Evolutionary conservation across 2,329 filamentous ascomycete species (phyloP), one percentile per base, ranked within the genome.

Genomic region (Aaosphaeria pasadenensis): DNA sequence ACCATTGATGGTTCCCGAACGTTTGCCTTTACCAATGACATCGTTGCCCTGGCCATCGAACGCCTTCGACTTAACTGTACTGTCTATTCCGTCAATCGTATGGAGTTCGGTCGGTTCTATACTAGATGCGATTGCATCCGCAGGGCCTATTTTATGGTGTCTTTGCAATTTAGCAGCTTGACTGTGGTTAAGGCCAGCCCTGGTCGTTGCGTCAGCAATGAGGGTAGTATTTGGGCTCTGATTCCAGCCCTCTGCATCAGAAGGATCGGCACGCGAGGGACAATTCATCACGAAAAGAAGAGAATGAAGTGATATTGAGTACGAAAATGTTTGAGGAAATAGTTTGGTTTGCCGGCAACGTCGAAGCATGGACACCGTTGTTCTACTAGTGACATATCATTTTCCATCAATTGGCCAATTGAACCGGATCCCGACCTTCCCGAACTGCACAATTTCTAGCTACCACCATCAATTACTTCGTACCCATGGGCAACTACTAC

Each of bases 171-270:
- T 74, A 2, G 77, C 71, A 62, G 84, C 86, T 36, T 78, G 80
- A 49, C 84, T 76, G 31, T 79, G 78, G 62, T 83, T 83, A 48
- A 87, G 70, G 58, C 86, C 83, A 54, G 80, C 78, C 48, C 80
- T 74, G 5, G 83, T 86, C 3, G 83, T 86, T 32, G 77, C 71
- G 61, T 85, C 83, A n/a, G 76, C 74, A 49, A 77, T 78, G 47
- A 86, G 68, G 2, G 73, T 71, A 24, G 17, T 24, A 47, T 77
- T 72, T 1, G 83, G 84, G 53, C 75, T 85, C 66, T 86, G 84
- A 59, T 86, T 87, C 71, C 77, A 83, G 24, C 75, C 74, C 44
- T 80, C 75, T 43, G 74, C 71, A 43, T 75, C 64, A 30, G 75
- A 72, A 7, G 72, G 71, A 51, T 87, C 83, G 31, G 76, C 81